Evolutionary conservation across 805 yeast genomes (phyloP).

Genomic region (Zygosaccharomyces gambellarensis): DNA sequence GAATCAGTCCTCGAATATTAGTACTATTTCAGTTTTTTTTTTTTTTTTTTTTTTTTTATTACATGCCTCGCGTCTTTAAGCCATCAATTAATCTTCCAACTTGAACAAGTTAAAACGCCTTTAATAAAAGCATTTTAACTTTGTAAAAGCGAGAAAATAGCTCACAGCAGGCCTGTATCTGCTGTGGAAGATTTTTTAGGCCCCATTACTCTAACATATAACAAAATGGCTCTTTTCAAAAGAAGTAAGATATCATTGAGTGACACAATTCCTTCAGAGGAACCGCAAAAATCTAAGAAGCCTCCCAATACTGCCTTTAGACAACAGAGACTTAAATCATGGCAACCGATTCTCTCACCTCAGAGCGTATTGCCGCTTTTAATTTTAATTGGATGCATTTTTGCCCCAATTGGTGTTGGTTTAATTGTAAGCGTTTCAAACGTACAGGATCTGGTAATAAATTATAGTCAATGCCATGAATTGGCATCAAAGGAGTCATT

Average conservation of each 20-base stretch:
- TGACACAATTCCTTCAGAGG: constrained; percentile 5
- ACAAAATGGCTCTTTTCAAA: constrained; percentile 5
- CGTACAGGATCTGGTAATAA: constrained; percentile 69
- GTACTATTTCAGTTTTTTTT: background rate
- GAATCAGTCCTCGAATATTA: background rate
- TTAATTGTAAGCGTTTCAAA: constrained; percentile 70
- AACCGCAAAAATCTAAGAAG: constrained; percentile 41
- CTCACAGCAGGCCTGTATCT: background rate
- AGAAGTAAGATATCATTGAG: constrained; percentile 7
- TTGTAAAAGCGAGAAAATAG: background rate
- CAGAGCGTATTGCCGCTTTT: constrained; percentile 83
- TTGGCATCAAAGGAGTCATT: constrained; percentile 44
- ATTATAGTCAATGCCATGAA: constrained; percentile 66
- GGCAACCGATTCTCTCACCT: constrained; percentile 88
- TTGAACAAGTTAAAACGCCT: background rate
- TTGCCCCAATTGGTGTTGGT: constrained; percentile 89
- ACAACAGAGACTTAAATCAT: constrained; percentile 59
- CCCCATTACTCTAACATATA: background rate
- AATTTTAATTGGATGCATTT: constrained; percentile 65
- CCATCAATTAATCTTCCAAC: background rate
- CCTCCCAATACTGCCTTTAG: constrained; percentile 76
- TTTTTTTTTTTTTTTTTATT: too few relatives aligned
- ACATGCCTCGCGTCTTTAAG: background rate
- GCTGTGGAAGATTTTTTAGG: background rate
- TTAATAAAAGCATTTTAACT: background rate